A percentile compares a stretch with the other conserved stretches of the same genome.
These are phyloP conservation scores for Rhizophora apiculata DNA, from an alignment of 345 rosid species.

Conservation along the genomic window DNA sequence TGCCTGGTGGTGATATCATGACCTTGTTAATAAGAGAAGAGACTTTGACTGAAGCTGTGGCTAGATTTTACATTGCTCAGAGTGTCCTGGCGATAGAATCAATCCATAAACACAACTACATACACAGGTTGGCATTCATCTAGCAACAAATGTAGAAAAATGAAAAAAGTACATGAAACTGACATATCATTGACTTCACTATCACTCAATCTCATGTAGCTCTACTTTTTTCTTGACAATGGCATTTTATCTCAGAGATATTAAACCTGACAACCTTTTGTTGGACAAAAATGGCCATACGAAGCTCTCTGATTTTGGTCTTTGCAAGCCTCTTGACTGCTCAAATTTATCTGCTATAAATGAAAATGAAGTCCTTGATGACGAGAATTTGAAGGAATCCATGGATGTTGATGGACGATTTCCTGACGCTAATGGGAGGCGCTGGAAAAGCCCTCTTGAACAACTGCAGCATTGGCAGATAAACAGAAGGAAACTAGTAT, in stretches of 20 bases:
- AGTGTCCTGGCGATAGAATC: constrained; percentile 89
- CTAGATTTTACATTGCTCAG: constrained; percentile 88
- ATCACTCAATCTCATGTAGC: constrained; percentile 14
- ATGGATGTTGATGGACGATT: constrained; percentile 55
- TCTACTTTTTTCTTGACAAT: constrained; percentile 7
- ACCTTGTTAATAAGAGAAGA: constrained; percentile 91
- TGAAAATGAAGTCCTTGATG: constrained; percentile 72
- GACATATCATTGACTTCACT: constrained; percentile 5
- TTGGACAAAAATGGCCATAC: constrained; percentile 87
- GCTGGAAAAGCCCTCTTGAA: constrained; percentile 78
- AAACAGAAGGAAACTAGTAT: constrained; percentile 83
- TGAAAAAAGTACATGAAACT: background rate
- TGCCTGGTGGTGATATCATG: constrained; percentile 96
- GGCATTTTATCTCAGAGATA: constrained; percentile 56
- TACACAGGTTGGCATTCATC: constrained; percentile 65
- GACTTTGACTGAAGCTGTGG: constrained; percentile 86
- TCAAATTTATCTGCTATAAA: constrained; percentile 60
- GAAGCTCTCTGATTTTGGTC: constrained; percentile 97
- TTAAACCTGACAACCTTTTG: constrained; percentile 91
- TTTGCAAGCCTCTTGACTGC: constrained; percentile 95
- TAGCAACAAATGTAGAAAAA: background rate
- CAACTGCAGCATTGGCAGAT: constrained; percentile 91
- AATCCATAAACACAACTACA: constrained; percentile 84
- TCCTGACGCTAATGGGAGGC: constrained; percentile 53
- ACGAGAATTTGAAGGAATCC: constrained; percentile 58